Percentiles rank a stretch among this genome's conserved stretches.
Evolutionary conservation across 2,329 filamentous ascomycete species (phyloP).

Genomic region (Lasiodiplodia sp.): DNA sequence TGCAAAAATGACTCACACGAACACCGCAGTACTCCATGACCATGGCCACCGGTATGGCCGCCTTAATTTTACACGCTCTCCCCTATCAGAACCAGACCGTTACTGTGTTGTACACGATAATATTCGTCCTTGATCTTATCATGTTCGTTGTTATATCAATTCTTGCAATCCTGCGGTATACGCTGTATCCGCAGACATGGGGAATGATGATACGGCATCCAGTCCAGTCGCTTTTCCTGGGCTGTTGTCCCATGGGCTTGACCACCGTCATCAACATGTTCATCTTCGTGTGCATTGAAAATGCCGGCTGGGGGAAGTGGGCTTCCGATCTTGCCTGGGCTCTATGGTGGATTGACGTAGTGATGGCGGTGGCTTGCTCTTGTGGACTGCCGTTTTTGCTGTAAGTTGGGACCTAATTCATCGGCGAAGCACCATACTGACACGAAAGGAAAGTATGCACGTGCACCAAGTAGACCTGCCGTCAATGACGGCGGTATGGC

Average conservation of each 20-base stretch:
- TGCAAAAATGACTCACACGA: not conserved
- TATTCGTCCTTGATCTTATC: constrained; percentile 67
- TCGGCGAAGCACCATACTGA: not conserved
- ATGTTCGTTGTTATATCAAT: constrained; percentile 64
- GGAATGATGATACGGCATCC: constrained; percentile 70
- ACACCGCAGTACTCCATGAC: constrained; percentile 41
- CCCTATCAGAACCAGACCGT: constrained; percentile 67
- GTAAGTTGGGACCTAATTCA: constrained; percentile 40
- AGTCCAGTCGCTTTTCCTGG: constrained; percentile 72
- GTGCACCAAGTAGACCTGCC: constrained; percentile 46
- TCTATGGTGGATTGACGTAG: constrained; percentile 59
- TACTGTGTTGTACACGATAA: constrained; percentile 64
- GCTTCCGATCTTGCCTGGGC: constrained; percentile 56
- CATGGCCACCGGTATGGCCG: constrained; percentile 73
- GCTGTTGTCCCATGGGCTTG: constrained; percentile 72
- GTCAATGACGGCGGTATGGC: constrained; percentile 69
- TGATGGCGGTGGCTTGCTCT: constrained; percentile 55
- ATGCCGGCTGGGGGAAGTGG: constrained; percentile 53
- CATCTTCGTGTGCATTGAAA: constrained; percentile 61
- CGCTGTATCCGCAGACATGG: constrained; percentile 71
- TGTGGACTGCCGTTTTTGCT: constrained; percentile 66
- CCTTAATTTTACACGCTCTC: constrained; percentile 67
- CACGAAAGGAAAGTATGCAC: not conserved
- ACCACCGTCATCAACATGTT: constrained; percentile 73
- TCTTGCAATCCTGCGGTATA: constrained; percentile 67